Evolutionary conservation across 148 eudicot genomes (phyloP).

Genomic region (Pharnaceum exiguum): DNA sequence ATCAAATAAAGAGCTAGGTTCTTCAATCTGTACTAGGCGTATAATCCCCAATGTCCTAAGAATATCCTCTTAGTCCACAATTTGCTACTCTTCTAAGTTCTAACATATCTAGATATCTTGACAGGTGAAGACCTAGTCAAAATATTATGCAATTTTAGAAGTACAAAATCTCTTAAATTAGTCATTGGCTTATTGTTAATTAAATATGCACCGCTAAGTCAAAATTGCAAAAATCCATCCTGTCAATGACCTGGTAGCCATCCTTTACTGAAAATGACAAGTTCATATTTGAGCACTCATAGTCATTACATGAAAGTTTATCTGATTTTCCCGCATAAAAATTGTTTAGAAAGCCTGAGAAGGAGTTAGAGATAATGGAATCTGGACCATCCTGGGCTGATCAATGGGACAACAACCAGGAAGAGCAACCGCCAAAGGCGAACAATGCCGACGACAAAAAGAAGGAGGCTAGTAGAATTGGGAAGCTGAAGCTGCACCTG

Average conservation of each 20-base stretch:
- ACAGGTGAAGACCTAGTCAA: no score
- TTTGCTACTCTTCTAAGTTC: no score
- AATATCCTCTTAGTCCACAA: no score
- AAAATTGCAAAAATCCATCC: not conserved
- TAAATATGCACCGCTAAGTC: not conserved
- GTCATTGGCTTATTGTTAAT: conserved; percentile 9
- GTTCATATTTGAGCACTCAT: conserved; percentile 12
- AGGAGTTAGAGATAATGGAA: conserved; percentile 40
- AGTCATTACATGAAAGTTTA: not conserved
- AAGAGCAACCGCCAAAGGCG: conserved; percentile 32
- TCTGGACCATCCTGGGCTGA: conserved; percentile 80
- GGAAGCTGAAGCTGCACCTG: conserved; percentile 38
- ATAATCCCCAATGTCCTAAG: no score
- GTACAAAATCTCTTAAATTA: conserved; percentile 25
- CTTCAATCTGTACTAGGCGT: no score
- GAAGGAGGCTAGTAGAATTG: conserved; percentile 28
- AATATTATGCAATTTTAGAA: no score
- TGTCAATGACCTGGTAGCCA: not conserved
- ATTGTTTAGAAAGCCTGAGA: not conserved
- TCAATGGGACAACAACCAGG: conserved; percentile 67
- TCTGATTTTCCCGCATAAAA: not conserved
- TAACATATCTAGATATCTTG: no score
- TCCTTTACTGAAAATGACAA: conserved; percentile 4
- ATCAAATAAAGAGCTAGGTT: no score
- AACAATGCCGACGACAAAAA: conserved; percentile 35